Conservation (phyloP, 108 stramenopile species). For the Epithemia pelagica region DNA sequence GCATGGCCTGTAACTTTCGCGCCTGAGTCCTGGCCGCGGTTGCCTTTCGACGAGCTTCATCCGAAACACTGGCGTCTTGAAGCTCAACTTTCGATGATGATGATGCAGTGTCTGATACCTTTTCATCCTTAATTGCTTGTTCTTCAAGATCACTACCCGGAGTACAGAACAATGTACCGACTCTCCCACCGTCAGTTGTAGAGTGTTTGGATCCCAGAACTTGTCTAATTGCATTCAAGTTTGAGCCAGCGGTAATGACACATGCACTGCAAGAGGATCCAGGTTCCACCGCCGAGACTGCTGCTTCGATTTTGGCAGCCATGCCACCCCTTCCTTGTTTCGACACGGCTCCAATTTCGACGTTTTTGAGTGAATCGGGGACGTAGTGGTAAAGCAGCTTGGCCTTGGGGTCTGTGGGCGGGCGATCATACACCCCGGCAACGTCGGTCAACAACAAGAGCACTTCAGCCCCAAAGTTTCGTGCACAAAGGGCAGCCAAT, state of each 20-base stretch:
- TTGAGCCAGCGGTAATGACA: conserved; percentile 79
- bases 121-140: conserved; percentile 63
- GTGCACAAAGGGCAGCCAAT: conserved; percentile 85
- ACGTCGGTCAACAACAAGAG: conserved; percentile 92
- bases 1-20: conserved; percentile 72
- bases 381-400: conserved; percentile 59
- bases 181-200: conserved; percentile 26
- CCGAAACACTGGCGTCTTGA: conserved; percentile 34
- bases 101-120: not conserved
- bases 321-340: conserved; percentile 84
- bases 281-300: conserved; percentile 67
- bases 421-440: conserved; percentile 88
- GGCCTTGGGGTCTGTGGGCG: conserved; percentile 72
- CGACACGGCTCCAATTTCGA: conserved; percentile 86
- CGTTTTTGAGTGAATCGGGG: conserved; percentile 9
- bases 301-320: conserved; percentile 89
- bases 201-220: conserved; percentile 36
- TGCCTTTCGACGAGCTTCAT: conserved; percentile 58
- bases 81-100: not conserved
- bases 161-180: conserved; percentile 74
- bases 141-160: conserved; percentile 61
- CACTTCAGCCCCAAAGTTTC: conserved; percentile 78
- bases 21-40: conserved; percentile 63
- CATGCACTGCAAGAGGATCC: conserved; percentile 70
- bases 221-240: conserved; percentile 76